Evolutionary conservation across 768 basidiomycete genomes (phyloP).

Genomic region (Leccinum aurantiacum): DNA sequence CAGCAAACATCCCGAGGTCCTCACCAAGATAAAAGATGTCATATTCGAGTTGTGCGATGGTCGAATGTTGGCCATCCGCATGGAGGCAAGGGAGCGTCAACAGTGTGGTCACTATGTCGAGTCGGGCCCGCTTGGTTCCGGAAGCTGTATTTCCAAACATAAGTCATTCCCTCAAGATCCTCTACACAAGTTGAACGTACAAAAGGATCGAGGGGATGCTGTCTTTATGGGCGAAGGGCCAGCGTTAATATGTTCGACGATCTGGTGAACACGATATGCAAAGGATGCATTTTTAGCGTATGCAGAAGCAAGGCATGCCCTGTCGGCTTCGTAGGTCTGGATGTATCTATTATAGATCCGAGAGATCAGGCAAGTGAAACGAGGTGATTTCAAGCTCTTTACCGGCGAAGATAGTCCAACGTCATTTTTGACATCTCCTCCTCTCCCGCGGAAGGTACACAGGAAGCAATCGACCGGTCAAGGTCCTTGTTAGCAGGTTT

Average conservation of each 20-base stretch:
- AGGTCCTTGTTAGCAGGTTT: not conserved
- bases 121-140: constrained; percentile 23
- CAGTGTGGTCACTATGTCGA: constrained; percentile 29
- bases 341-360: constrained; percentile 24
- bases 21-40: constrained; percentile 34
- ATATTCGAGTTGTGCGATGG: constrained; percentile 21
- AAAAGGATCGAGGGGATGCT: constrained; percentile 7
- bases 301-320: constrained; percentile 33
- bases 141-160: constrained; percentile 13
- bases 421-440: constrained; percentile 32
- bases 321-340: constrained; percentile 33
- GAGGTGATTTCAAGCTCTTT: constrained; percentile 8
- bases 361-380: constrained; percentile 4
- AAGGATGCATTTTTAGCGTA: constrained; percentile 33
- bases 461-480: not conserved
- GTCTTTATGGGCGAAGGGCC: not conserved
- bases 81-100: constrained; percentile 30
- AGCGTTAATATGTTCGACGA: not conserved
- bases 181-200: constrained; percentile 16
- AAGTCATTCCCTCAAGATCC: not conserved
- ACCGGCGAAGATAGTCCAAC: constrained; percentile 31
- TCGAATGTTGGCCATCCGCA: constrained; percentile 4
- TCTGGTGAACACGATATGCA: constrained; percentile 26
- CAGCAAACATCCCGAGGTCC: constrained; percentile 28
- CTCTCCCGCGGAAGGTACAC: constrained; percentile 15